Evolutionary conservation across 306 rosid genomes (phyloP), one percentile per base, ranked within the genome.

Genomic region (Mimosa pudica): DNA sequence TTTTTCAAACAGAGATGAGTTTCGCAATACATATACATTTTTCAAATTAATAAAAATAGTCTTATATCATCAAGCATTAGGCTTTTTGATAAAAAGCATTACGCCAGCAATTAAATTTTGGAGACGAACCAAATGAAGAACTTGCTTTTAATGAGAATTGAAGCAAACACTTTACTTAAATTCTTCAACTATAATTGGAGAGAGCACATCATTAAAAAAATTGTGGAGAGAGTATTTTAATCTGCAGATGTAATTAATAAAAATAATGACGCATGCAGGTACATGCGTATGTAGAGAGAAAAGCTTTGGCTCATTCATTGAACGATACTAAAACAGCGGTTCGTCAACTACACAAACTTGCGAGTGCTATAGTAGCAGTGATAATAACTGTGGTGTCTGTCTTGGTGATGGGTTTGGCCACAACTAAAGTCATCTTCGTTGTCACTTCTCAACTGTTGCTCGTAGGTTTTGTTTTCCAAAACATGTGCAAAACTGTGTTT

Each of bases 321-420:
- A 77, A 68, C 58, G 81, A 77, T 16, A 77, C 81, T 1, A 77
- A 77, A 65, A 77, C 81, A 5, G 81, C 81, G 4, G 81, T 77
- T 1, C 81, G 70, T 9, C 81, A 77, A 24, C 75, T 77, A 2
- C 81, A 77, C 33, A 77, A 68, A 33, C 14, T 77, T 18, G 81
- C 75, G 32, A 77, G 81, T 55, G 73, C 69, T 8, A 5, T 67
- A 18, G 81, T 77, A 5, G 11, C 55, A 4, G 81, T 77, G 4
- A 42, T 68, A 18, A 77, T 77, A 18, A n/a, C 61, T 4, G 81
- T 67, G 69, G 35, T 54, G 16, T 67, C 73, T 17, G 68, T 77
- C 1, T 10, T 77, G 45, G 81, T 77, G 75, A 77, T 77, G 81
- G 81, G 72, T 30, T 52, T 77, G 69, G 81, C 81, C 44, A 77